Evolutionary conservation across 169 alveolate species (phyloP), one percentile per base, ranked within the genome.

Genomic region (Plasmodium malariae): DNA sequence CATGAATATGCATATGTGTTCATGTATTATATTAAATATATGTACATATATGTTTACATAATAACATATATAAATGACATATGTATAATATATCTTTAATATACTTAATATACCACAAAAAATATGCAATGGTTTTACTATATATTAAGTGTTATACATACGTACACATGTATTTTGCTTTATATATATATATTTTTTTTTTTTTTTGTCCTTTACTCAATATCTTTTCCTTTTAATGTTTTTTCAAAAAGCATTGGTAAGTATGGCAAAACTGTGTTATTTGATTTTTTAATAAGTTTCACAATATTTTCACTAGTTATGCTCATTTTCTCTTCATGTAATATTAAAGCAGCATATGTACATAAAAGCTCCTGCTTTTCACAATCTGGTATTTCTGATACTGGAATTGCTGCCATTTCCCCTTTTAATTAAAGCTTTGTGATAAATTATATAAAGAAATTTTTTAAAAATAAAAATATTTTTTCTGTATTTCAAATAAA

Each of bases 181-280:
- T 26, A 26, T 24, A 5, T 11, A 34, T 48, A 17, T 40, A 60
- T 24, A 60, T 17, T 65, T 30, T 49, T 36, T 6, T 67, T 65
- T 40, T 55, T 68, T 49, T 32, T 19, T 60, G 2, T 62, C 24
- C 21, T 45, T 68, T 93, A 94, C 93, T 89, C 87, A 43, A 96
- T 91, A 90, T 97, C 95, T 92, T 95, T 96, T 74, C 97, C 98
- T 93, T 93, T 87, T 49, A 97, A 93, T 36, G 98, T 98, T 71
- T 94, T 95, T 69, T 98, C 98, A 94, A 97, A 98, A 76, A 97
- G 96, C 93, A 96, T 96, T 51, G 99, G 99, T 96, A 96, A 94
- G 97, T 96, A 98, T 69, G 98, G 97, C 92, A 97, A 98, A 45
- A 97, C 98, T 71, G 94, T 94, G 74, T 94, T 96, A 51, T 97